Percentiles rank a stretch among this genome's conserved stretches.
Conservation (phyloP, 2,329 filamentous ascomycete genomes). For the Colletotrichum cereale region DNA sequence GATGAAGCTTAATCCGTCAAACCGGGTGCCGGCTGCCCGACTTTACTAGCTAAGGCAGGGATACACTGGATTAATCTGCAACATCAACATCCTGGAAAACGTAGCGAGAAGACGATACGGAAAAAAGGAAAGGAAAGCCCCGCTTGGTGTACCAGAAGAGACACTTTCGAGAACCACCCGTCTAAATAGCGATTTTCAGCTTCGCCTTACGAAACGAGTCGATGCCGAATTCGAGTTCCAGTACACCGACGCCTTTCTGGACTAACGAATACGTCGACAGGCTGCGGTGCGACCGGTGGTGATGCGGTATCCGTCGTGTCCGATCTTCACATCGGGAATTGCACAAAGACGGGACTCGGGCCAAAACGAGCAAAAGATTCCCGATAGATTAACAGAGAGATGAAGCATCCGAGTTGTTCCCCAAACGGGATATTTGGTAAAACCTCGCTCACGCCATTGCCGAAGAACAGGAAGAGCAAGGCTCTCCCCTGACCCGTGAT, state of each 20-base stretch:
- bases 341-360: neutral
- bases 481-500: neutral
- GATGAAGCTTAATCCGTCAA: neutral
- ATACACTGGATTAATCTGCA: neutral
- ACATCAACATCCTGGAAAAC: neutral
- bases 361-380: neutral
- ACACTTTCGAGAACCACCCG: neutral
- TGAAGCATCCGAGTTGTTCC: neutral
- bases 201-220: neutral
- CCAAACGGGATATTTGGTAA: neutral
- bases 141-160: neutral
- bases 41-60: too few species aligned
- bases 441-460: neutral
- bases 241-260: neutral
- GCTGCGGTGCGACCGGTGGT: neutral
- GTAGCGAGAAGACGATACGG: neutral
- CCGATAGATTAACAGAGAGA: neutral
- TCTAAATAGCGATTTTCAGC: too few species aligned
- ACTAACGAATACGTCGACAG: neutral
- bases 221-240: neutral
- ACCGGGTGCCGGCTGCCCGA: neutral
- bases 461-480: neutral
- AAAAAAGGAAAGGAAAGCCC: too few species aligned
- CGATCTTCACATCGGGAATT: neutral
- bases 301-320: too few species aligned